These are phyloP conservation scores for Hypoxylon cercidicola DNA, from an alignment of 495 filamentous ascomycete genomes.

Conservation along the genomic window DNA sequence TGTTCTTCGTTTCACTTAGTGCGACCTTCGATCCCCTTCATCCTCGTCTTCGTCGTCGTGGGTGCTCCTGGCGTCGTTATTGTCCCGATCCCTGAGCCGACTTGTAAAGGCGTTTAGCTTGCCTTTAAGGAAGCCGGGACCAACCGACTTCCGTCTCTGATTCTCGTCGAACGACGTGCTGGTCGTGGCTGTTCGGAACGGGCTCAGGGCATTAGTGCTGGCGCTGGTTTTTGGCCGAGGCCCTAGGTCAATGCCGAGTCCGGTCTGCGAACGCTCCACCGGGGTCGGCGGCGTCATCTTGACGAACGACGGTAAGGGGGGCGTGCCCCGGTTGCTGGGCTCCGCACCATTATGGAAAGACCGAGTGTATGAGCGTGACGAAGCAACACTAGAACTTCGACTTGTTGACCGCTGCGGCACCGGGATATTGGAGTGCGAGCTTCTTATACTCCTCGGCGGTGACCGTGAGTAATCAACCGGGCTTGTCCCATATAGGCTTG, in stretches of 20 bases:
- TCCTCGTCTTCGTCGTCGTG: conserved; percentile 30
- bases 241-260: conserved; percentile 39
- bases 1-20: conserved; percentile 3
- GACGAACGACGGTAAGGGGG: conserved; percentile 49
- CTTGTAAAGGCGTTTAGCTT: conserved; percentile 52
- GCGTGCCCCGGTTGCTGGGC: conserved; percentile 27
- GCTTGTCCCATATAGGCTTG: conserved; percentile 56
- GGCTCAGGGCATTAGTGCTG: conserved; percentile 34
- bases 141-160: conserved; percentile 39
- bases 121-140: conserved; percentile 50
- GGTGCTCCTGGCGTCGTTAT: conserved; percentile 28
- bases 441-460: conserved; percentile 55
- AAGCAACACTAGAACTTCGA: conserved; percentile 59
- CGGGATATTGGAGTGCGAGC: conserved; percentile 52
- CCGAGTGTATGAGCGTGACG: conserved; percentile 52
- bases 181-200: conserved; percentile 29
- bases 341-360: conserved; percentile 15
- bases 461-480: conserved; percentile 63
- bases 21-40: conserved; percentile 28
- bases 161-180: conserved; percentile 26
- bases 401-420: conserved; percentile 51
- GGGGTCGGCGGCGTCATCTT: conserved; percentile 56
- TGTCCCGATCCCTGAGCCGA: conserved; percentile 51
- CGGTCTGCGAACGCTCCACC: conserved; percentile 43
- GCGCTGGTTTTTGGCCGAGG: conserved; percentile 44